Evolutionary conservation across 2,329 filamentous ascomycete genomes (phyloP).

Genomic region (Dothidotthia symphoricarpi): DNA sequence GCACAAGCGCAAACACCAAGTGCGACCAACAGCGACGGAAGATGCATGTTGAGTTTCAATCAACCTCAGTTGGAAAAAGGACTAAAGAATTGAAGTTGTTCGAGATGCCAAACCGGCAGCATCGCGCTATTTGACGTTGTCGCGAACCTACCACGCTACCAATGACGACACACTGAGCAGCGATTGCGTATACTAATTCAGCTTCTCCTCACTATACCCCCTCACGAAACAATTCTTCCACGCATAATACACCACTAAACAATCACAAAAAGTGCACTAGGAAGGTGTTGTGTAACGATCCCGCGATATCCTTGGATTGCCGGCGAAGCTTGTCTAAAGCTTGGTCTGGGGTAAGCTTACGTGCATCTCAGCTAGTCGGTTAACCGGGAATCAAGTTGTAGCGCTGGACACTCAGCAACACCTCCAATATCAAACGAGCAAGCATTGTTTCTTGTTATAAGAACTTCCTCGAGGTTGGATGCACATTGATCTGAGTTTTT

Average conservation of each 20-base stretch:
- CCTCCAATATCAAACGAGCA: too few species aligned
- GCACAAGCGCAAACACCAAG: conserved; percentile 31
- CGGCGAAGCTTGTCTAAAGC: conserved; percentile 29
- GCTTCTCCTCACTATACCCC: conserved; percentile 11
- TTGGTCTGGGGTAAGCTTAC: conserved; percentile 19
- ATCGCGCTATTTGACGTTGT: conserved; percentile 15
- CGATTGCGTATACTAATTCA: conserved; percentile 7
- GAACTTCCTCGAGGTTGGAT: too few species aligned
- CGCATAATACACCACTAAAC: conserved; percentile 8
- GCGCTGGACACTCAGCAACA: too few species aligned
- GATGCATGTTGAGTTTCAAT: conserved; percentile 29
- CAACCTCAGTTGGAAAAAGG: conserved; percentile 14
- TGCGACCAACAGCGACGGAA: conserved; percentile 27
- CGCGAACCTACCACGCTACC: conserved; percentile 15
- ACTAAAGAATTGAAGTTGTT: conserved; percentile 1
- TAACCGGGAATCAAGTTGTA: too few species aligned
- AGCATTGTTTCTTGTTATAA: too few species aligned
- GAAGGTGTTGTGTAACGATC: conserved; percentile 2
- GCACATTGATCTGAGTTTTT: too few species aligned
- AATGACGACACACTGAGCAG: conserved; percentile 44
- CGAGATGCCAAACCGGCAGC: conserved; percentile 1
- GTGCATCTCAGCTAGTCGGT: too few species aligned
- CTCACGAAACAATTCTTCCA: conserved; percentile 8
- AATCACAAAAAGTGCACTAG: neutral
- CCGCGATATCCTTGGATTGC: conserved; percentile 29